phyloP scores from a whole-genome alignment of 345 rosid genomes.

The Linum tenue region DNA sequence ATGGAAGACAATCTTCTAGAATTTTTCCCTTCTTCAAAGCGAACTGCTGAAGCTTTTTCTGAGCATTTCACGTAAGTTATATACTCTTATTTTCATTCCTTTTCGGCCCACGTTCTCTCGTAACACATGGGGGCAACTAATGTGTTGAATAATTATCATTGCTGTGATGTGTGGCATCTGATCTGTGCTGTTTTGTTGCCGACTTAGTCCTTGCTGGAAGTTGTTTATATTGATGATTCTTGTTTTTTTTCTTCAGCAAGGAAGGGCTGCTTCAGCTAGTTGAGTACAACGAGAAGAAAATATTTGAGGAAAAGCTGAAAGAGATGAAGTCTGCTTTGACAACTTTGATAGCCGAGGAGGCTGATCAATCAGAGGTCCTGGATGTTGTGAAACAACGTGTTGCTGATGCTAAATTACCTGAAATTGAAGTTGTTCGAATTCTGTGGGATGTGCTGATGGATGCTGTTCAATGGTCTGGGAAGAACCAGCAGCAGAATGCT shows the following conservation, averaged over 20 bases:
- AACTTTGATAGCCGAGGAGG: slow-evolving; percentile 66
- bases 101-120: not conserved
- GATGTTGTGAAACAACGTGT: slow-evolving; percentile 74
- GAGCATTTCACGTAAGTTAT: slow-evolving; percentile 90
- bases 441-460: slow-evolving; percentile 96
- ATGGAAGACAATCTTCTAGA: slow-evolving; percentile 87
- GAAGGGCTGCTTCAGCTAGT: slow-evolving; percentile 74
- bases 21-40: slow-evolving; percentile 71
- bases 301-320: slow-evolving; percentile 77
- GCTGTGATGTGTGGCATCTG: too few species aligned
- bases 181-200: not conserved
- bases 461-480: slow-evolving; percentile 99
- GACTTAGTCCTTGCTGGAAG: not conserved
- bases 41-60: slow-evolving; percentile 75
- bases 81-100: not conserved
- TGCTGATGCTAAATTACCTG: slow-evolving; percentile 74
- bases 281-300: slow-evolving; percentile 89
- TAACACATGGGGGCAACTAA: not conserved
- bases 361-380: slow-evolving; percentile 68
- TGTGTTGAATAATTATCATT: too few species aligned
- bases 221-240: not conserved
- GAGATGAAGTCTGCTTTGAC: slow-evolving; percentile 81
- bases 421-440: slow-evolving; percentile 63
- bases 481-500: slow-evolving; percentile 96
- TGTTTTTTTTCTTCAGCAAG: slow-evolving; percentile 45